Conservation (phyloP, 2,329 filamentous ascomycete genomes). For the Mycosphaerella sp. region DNA sequence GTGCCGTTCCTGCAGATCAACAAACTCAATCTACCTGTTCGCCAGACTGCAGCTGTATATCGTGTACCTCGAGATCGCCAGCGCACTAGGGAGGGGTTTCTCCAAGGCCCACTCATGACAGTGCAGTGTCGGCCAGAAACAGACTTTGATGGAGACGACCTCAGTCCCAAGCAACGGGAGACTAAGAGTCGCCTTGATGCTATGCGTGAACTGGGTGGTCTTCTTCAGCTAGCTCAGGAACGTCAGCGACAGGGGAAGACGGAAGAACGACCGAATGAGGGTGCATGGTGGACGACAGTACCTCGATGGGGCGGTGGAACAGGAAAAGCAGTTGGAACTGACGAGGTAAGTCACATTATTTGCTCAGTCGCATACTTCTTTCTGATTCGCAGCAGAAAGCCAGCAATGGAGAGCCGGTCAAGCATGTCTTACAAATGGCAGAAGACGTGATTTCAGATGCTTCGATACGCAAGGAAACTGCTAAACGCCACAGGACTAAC, state of each 20-base stretch:
- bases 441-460: slow-evolving; percentile 14
- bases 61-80: slow-evolving; percentile 49
- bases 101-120: slow-evolving; percentile 54
- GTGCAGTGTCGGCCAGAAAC: slow-evolving; percentile 52
- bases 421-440: slow-evolving; percentile 23
- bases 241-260: slow-evolving; percentile 50
- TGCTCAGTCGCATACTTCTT: too few species aligned
- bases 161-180: slow-evolving; percentile 25
- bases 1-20: slow-evolving; percentile 41
- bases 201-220: slow-evolving; percentile 52
- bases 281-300: slow-evolving; percentile 55
- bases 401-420: slow-evolving; percentile 28
- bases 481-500: slow-evolving; percentile 32
- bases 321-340: slow-evolving; percentile 40
- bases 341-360: slow-evolving; percentile 1
- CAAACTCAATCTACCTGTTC: slow-evolving; percentile 50
- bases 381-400: slow-evolving; percentile 34
- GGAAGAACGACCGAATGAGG: slow-evolving; percentile 48
- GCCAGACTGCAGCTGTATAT: slow-evolving; percentile 51
- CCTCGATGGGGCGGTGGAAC: slow-evolving; percentile 53
- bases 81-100: slow-evolving; percentile 48
- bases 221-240: slow-evolving; percentile 56
- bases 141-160: slow-evolving; percentile 37
- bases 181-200: slow-evolving; percentile 44
- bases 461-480: slow-evolving; percentile 2